A percentile compares a stretch with the other conserved stretches of the same genome.
phyloP scores from a whole-genome alignment of 495 filamentous ascomycete species.

The Aspergillus coremiiformis region DNA sequence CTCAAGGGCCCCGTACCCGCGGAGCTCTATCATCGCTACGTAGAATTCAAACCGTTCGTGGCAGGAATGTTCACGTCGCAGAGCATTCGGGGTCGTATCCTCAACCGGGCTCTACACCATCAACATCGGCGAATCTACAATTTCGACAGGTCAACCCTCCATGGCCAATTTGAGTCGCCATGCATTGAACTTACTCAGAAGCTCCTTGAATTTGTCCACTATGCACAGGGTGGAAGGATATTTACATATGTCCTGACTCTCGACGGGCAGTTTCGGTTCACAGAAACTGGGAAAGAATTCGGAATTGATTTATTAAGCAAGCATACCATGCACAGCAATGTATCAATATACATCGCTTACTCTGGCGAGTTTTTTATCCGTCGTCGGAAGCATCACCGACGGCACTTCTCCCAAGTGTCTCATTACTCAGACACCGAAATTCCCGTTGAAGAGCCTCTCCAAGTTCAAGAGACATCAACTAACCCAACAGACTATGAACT shows the following conservation, averaged over 20 bases:
- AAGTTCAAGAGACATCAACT: slow-evolving; percentile 30
- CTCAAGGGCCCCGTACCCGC: slow-evolving; percentile 73
- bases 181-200: slow-evolving; percentile 58
- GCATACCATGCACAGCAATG: slow-evolving; percentile 92
- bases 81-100: slow-evolving; percentile 67
- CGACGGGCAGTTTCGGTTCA: slow-evolving; percentile 79
- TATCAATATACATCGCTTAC: slow-evolving; percentile 81
- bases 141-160: slow-evolving; percentile 64
- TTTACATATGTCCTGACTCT: slow-evolving; percentile 91
- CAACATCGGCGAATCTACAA: slow-evolving; percentile 87
- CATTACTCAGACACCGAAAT: slow-evolving; percentile 13
- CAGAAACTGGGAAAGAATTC: slow-evolving; percentile 90
- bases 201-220: slow-evolving; percentile 81
- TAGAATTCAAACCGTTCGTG: slow-evolving; percentile 87
- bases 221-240: slow-evolving; percentile 73
- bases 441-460: slow-evolving; percentile 36
- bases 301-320: slow-evolving; percentile 87
- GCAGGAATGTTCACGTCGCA: slow-evolving; percentile 76
- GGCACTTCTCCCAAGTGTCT: slow-evolving; percentile 18
- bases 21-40: slow-evolving; percentile 78
- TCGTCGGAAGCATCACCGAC: slow-evolving; percentile 44
- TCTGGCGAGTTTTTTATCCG: slow-evolving; percentile 90
- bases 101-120: slow-evolving; percentile 80
- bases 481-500: slow-evolving; percentile 72
- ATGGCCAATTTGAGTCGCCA: slow-evolving; percentile 53